Percentiles rank a stretch among this genome's conserved stretches.
Conservation (phyloP, 306 rosid species). For the Cucurbita pepo region DNA sequence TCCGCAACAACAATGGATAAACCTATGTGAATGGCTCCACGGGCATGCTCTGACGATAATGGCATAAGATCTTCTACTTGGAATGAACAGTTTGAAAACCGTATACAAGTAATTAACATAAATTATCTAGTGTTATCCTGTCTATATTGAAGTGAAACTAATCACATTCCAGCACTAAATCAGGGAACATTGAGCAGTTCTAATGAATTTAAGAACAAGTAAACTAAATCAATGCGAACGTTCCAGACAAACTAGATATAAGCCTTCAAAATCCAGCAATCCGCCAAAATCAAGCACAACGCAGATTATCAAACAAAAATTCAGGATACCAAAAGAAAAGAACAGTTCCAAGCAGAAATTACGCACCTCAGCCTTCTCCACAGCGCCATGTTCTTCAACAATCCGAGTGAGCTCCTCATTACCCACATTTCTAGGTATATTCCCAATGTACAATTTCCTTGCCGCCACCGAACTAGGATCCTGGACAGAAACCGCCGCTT, state of each 20-base stretch:
- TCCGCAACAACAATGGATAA: too few species aligned
- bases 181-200: neutral
- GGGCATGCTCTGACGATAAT: too few species aligned
- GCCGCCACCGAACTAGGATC: constrained; percentile 32
- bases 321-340: neutral
- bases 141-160: neutral
- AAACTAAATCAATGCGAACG: neutral
- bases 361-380: constrained; percentile 75
- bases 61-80: neutral
- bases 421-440: constrained; percentile 60
- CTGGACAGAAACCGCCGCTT: constrained; percentile 19
- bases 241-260: neutral
- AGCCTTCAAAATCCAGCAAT: neutral
- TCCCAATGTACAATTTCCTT: constrained; percentile 66
- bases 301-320: neutral
- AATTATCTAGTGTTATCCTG: neutral
- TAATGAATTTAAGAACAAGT: neutral
- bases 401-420: constrained; percentile 51
- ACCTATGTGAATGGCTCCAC: too few species aligned
- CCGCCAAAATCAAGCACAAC: neutral
- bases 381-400: constrained; percentile 67
- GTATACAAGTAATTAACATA: neutral
- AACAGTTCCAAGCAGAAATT: neutral
- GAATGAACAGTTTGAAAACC: neutral
- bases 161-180: neutral